Evolutionary conservation across 2,329 filamentous ascomycete species (phyloP), one percentile per base, ranked within the genome.

Genomic region (Bimuria novae-zelandiae): DNA sequence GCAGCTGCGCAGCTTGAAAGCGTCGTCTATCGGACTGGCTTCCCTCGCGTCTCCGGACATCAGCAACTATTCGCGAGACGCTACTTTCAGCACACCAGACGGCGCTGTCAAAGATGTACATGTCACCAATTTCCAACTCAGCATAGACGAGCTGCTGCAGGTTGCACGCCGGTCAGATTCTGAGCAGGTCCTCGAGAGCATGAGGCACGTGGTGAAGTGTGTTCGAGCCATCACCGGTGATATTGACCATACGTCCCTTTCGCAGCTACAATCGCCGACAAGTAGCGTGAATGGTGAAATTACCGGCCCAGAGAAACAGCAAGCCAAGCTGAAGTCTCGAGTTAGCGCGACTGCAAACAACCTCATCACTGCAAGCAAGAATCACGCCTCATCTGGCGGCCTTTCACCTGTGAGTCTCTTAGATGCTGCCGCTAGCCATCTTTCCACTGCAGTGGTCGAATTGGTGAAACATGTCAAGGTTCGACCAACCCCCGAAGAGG

Each of bases 261-360:
- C 70, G 11, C 67, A 70, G 39, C 55, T 71, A 44, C 69, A 72
- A 39, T 74, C 71, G 17, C 70, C 69, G 7, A 67, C 53, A 36
- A 72, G 70, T 55, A 74, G 71, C 47, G 58, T 72, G 45, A 71
- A 67, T 42, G 70, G 69, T 7, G 70, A 73, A 12, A 32, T 63
- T 19, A 43, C 52, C 16, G 71, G 57, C 23, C 68, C 68, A 6
- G 70, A 75, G 33, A 74, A 67, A 79, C 83, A 87, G 57, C 85
- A 86, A 59, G 78, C 80, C 23, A 91, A 88, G 72, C 81, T 95
- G 55, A 95, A 90, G 75, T 83, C 84, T 44, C 88, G 88, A 53
- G 89, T 97, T 3, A 95, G 92, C n/a, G 88, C 89, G 2, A 96
- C 93, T 1, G 92, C 94, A 43, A 97, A 97, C 79, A 94, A 93